A percentile compares a stretch with the other conserved stretches of the same genome.
phyloP scores from a whole-genome alignment of 208 protist genomes.

The Polymyxa betae region DNA sequence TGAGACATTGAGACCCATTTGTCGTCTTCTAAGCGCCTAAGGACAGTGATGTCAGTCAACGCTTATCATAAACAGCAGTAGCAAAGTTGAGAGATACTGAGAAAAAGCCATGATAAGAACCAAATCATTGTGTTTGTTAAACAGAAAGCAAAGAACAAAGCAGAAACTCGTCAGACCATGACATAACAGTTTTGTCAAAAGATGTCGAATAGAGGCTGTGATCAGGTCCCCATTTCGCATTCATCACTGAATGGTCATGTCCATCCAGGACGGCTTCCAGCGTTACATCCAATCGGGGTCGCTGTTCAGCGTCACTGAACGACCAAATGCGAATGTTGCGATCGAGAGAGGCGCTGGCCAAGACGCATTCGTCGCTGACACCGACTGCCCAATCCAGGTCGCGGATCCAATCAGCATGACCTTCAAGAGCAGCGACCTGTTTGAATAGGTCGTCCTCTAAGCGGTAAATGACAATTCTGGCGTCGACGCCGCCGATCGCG shows the following conservation, averaged over 20 bases:
- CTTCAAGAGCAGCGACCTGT: neutral
- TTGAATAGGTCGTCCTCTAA: neutral
- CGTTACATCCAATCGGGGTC: neutral
- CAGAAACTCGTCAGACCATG: no score
- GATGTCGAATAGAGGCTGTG: neutral
- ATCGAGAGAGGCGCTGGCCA: neutral
- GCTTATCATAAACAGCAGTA: neutral
- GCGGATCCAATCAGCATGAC: constrained; percentile 17
- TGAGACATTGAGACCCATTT: neutral
- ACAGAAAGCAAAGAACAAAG: no score
- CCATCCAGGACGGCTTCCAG: neutral
- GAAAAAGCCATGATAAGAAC: no score
- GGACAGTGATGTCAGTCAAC: neutral
- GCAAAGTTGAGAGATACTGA: no score
- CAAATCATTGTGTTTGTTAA: no score
- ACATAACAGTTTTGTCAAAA: neutral
- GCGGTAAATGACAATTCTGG: neutral
- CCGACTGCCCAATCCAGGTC: neutral
- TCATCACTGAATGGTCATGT: neutral
- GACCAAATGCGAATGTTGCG: neutral
- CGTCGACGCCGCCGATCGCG: neutral
- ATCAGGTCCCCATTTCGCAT: constrained; percentile 9
- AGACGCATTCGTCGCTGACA: neutral
- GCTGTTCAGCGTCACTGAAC: neutral
- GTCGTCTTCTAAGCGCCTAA: neutral